These are phyloP conservation scores for Dothistroma septosporum DNA, from an alignment of 2,329 filamentous ascomycete species.

Conservation along the genomic window DNA sequence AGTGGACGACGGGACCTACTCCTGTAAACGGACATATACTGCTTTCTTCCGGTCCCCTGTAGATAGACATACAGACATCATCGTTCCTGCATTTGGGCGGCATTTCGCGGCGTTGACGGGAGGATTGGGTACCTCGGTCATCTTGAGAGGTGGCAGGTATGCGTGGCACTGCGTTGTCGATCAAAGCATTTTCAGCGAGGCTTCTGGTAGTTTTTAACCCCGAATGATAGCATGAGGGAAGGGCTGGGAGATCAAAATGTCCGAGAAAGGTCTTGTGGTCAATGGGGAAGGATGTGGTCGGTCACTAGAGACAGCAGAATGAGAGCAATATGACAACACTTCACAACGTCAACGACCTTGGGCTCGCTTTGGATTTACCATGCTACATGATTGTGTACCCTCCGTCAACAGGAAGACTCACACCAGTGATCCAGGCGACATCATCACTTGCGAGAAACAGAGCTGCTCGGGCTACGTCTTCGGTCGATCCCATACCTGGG, in stretches of 20 bases:
- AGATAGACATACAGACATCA: not conserved
- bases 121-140: not conserved
- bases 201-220: conserved; percentile 4
- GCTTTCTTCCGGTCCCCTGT: not conserved
- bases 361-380: not conserved
- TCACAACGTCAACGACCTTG: not conserved
- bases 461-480: conserved; percentile 43
- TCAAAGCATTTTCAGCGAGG: conserved; percentile 9
- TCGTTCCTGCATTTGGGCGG: not conserved
- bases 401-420: conserved; percentile 12
- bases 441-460: conserved; percentile 45
- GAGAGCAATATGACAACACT: not conserved
- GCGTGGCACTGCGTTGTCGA: not conserved
- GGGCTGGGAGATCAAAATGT: not conserved
- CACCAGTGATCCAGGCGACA: conserved; percentile 24
- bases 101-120: not conserved
- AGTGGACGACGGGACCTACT: not conserved
- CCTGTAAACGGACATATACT: not conserved
- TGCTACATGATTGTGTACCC: conserved; percentile 11
- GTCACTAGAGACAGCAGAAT: not conserved
- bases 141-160: not conserved
- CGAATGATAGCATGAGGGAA: not conserved
- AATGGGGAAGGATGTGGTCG: not conserved
- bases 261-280: not conserved
- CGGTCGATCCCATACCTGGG: conserved; percentile 29